A percentile compares a stretch with the other conserved stretches of the same genome.
Conservation (phyloP, 2,329 filamentous ascomycete genomes). For the Allantophomopsis cytisporea region DNA sequence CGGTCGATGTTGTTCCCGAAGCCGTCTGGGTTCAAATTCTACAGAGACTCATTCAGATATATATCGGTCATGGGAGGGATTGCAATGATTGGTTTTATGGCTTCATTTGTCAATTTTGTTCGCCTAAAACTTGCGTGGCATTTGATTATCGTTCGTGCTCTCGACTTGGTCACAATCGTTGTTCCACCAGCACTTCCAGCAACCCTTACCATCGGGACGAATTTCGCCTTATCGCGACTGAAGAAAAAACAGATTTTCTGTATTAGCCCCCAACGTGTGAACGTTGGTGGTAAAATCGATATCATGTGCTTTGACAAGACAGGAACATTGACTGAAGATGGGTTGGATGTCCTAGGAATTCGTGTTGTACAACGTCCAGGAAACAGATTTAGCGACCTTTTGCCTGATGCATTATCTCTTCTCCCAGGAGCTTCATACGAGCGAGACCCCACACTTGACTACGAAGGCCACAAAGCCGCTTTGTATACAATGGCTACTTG, state of each 20-base stretch:
- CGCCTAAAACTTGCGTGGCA: constrained; percentile 75
- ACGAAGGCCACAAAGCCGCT: constrained; percentile 51
- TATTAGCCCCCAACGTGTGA: constrained; percentile 93
- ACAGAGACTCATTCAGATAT: constrained; percentile 92
- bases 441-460: constrained; percentile 44
- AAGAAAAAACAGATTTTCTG: constrained; percentile 91
- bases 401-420: constrained; percentile 49
- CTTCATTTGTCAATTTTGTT: constrained; percentile 88
- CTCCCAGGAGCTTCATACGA: constrained; percentile 37
- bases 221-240: constrained; percentile 77
- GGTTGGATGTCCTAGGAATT: constrained; percentile 82
- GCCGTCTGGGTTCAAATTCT: constrained; percentile 96
- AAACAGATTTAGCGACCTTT: constrained; percentile 60
- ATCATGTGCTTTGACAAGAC: constrained; percentile 98
- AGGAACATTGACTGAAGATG: constrained; percentile 94
- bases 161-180: constrained; percentile 95
- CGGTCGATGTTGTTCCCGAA: constrained; percentile 98
- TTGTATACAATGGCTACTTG: constrained; percentile 96
- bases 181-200: constrained; percentile 91
- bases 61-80: constrained; percentile 92
- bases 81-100: constrained; percentile 75
- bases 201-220: constrained; percentile 90
- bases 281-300: constrained; percentile 90
- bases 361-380: constrained; percentile 55
- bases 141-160: constrained; percentile 77